Percentiles rank a stretch among this genome's conserved stretches.
These are phyloP conservation scores for Saccharum officinarum DNA, from an alignment of 176 grass and related monocot species.

Conservation along the genomic window DNA sequence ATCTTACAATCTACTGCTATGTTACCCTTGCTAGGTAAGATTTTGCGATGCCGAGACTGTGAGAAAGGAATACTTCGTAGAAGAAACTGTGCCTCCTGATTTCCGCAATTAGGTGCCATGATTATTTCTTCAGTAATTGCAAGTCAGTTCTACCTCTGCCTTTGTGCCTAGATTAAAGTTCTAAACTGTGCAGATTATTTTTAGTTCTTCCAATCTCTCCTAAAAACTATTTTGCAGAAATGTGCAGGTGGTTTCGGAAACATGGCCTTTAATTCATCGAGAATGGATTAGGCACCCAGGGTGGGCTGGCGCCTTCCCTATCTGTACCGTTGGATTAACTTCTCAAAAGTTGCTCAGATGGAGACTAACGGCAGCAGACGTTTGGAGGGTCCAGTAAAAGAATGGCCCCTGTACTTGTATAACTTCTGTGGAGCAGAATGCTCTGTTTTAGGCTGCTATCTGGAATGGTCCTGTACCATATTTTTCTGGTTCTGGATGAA, in stretches of 20 bases:
- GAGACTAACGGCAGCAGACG: neutral
- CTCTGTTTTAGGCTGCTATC: neutral
- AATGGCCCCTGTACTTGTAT: neutral
- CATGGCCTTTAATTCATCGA: neutral
- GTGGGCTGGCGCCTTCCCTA: neutral
- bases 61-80: conserved; percentile 73
- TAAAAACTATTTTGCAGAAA: neutral
- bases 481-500: neutral
- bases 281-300: neutral
- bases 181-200: neutral
- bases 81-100: conserved; percentile 65
- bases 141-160: neutral
- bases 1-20: neutral
- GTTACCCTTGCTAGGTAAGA: conserved; percentile 48
- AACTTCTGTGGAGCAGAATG: neutral
- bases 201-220: neutral
- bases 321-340: neutral
- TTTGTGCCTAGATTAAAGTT: neutral
- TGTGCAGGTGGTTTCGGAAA: neutral
- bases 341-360: neutral
- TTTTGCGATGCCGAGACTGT: conserved; percentile 69
- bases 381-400: neutral
- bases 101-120: conserved; percentile 40
- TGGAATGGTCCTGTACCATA: neutral
- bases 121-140: neutral